These are phyloP conservation scores for Magnaporthiopsis rhizophila DNA, from an alignment of 2,329 filamentous ascomycete genomes.

Conservation along the genomic window DNA sequence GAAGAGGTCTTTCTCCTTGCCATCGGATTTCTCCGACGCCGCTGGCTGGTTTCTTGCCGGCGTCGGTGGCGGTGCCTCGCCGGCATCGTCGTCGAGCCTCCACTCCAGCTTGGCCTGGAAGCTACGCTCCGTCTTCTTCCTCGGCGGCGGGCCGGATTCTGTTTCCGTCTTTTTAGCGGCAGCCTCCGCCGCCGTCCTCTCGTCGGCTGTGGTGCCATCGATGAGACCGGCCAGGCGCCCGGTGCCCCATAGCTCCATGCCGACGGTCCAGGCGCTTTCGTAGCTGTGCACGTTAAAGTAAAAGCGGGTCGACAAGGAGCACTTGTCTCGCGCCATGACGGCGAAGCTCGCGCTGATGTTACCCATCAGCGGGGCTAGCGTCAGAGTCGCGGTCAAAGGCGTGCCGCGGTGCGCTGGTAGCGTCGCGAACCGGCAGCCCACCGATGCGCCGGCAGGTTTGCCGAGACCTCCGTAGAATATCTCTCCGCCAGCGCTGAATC, in stretches of 20 bases:
- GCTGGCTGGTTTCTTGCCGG: slow-evolving; percentile 12
- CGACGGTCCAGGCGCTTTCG: slow-evolving; percentile 87
- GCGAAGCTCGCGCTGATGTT: slow-evolving; percentile 88
- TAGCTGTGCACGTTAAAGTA: slow-evolving; percentile 99
- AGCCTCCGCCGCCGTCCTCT: neutral
- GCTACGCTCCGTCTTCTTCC: slow-evolving; percentile 28
- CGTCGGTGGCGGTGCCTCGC: slow-evolving; percentile 22
- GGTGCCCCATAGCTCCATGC: slow-evolving; percentile 86
- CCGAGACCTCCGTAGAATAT: slow-evolving; percentile 93
- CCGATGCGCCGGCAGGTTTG: slow-evolving; percentile 85
- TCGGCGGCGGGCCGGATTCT: slow-evolving; percentile 12
- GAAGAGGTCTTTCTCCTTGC: slow-evolving; percentile 52
- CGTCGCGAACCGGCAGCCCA: slow-evolving; percentile 84
- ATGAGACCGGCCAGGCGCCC: slow-evolving; percentile 33
- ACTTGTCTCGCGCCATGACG: slow-evolving; percentile 73
- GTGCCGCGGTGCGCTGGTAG: slow-evolving; percentile 73
- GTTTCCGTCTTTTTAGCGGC: neutral
- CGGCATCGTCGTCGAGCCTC: slow-evolving; percentile 29
- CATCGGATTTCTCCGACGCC: slow-evolving; percentile 11
- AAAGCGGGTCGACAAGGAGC: slow-evolving; percentile 82
- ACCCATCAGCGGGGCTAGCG: slow-evolving; percentile 89
- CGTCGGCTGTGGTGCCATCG: slow-evolving; percentile 20
- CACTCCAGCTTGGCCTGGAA: slow-evolving; percentile 43
- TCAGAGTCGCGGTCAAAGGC: slow-evolving; percentile 87
- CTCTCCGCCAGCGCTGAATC: slow-evolving; percentile 86